Evolutionary conservation across 2,329 filamentous ascomycete species (phyloP).

Genomic region (Colletotrichum liaoningense): DNA sequence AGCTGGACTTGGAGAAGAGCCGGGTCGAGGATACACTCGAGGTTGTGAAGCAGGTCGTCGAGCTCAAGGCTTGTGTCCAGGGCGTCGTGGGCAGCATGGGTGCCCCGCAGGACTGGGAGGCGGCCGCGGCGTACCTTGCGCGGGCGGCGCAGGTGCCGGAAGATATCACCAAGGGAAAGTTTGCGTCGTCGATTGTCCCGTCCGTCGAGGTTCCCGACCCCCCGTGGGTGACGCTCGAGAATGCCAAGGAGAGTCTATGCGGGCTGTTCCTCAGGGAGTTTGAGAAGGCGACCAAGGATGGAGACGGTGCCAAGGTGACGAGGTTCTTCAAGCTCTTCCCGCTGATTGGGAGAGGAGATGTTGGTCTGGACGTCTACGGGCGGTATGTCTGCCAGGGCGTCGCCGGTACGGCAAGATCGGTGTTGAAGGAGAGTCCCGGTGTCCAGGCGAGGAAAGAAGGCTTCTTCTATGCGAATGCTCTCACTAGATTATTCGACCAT

Average conservation of each 20-base stretch:
- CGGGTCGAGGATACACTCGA: conserved; percentile 90
- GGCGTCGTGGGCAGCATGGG: conserved; percentile 97
- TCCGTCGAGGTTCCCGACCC: conserved; percentile 95
- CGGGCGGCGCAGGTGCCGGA: conserved; percentile 85
- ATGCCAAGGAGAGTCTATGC: conserved; percentile 89
- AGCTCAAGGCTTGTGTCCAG: conserved; percentile 95
- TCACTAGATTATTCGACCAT: conserved; percentile 95
- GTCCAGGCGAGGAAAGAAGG: conserved; percentile 72
- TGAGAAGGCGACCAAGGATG: conserved; percentile 87
- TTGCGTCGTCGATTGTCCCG: conserved; percentile 92
- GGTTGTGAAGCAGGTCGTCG: conserved; percentile 95
- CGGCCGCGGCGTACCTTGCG: conserved; percentile 88
- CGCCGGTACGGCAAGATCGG: conserved; percentile 82
- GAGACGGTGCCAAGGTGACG: conserved; percentile 90
- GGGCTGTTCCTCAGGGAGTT: conserved; percentile 94
- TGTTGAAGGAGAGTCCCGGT: conserved; percentile 73
- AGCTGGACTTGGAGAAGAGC: conserved; percentile 90
- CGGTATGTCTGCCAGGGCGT: conserved; percentile 97
- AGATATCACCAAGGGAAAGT: conserved; percentile 83
- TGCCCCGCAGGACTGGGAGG: conserved; percentile 98
- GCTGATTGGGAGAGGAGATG: conserved; percentile 87
- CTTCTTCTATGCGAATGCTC: conserved; percentile 90
- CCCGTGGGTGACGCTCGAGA: conserved; percentile 86
- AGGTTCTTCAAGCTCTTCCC: conserved; percentile 99
- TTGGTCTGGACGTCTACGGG: conserved; percentile 94